Percentiles rank a stretch among this genome's conserved stretches.
Conservation (phyloP, 2,329 filamentous ascomycete genomes). For the Colletotrichum sp. region DNA sequence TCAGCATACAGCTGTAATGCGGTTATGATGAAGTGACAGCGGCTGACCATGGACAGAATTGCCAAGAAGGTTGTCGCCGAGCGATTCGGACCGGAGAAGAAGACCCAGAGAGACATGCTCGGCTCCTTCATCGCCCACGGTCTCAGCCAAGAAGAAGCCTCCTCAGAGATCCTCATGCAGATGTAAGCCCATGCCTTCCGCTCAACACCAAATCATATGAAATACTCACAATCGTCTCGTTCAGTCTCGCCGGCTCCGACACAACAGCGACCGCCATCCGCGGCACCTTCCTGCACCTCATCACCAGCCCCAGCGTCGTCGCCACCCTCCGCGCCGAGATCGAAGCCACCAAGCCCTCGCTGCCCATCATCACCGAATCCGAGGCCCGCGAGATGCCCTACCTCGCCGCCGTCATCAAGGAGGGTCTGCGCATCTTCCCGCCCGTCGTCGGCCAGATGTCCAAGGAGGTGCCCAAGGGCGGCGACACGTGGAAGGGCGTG, state of each 20-base stretch:
- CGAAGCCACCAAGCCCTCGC: slow-evolving; percentile 24
- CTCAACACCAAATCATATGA: slow-evolving; percentile 26
- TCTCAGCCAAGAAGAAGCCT: slow-evolving; percentile 39
- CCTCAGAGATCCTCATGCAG: slow-evolving; percentile 49
- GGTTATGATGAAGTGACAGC: fast-evolving
- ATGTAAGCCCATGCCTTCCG: slow-evolving; percentile 45
- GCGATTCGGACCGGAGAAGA: slow-evolving; percentile 46
- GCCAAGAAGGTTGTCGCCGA: slow-evolving; percentile 50
- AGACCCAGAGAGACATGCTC: slow-evolving; percentile 56
- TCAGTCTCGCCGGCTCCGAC: slow-evolving; percentile 58
- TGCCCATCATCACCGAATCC: slow-evolving; percentile 31
- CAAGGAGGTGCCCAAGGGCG: slow-evolving; percentile 39
- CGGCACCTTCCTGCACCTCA: slow-evolving; percentile 57
- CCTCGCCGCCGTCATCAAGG: slow-evolving; percentile 55
- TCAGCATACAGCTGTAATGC: fast-evolving
- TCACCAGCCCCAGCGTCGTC: slow-evolving; percentile 52
- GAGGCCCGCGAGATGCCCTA: slow-evolving; percentile 45
- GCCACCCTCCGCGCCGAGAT: slow-evolving; percentile 51
- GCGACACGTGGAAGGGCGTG: slow-evolving; percentile 37
- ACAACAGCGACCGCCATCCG: slow-evolving; percentile 62
- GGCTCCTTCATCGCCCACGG: slow-evolving; percentile 45
- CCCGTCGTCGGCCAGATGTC: slow-evolving; percentile 41
- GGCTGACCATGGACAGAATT: slow-evolving; percentile 27
- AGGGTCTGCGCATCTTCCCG: slow-evolving; percentile 46
- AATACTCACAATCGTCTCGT: neutral